These are phyloP conservation scores for Exserohilum rostratum DNA, from an alignment of 2,329 filamentous ascomycete species.

Conservation along the genomic window DNA sequence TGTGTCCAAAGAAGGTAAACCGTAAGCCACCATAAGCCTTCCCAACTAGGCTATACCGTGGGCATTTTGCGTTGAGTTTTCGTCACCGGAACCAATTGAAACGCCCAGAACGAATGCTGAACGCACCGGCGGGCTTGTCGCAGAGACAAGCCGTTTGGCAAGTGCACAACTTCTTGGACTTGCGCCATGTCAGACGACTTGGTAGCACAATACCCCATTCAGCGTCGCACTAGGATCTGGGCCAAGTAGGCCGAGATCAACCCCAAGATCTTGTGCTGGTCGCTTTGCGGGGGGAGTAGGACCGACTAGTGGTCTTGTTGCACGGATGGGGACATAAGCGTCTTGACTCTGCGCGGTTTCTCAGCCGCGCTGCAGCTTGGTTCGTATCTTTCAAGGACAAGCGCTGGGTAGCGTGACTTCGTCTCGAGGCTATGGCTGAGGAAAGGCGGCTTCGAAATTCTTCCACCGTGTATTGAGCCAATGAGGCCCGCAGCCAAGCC, in stretches of 20 bases:
- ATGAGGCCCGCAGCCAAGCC: slow-evolving; percentile 24
- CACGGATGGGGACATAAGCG: slow-evolving; percentile 10
- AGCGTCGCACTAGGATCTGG: slow-evolving; percentile 19
- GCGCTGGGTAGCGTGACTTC: slow-evolving; percentile 18
- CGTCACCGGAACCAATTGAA: slow-evolving; percentile 17
- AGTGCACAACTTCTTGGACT: slow-evolving; percentile 30
- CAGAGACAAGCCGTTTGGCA: slow-evolving; percentile 28
- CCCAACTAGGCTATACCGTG: not conserved
- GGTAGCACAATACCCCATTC: slow-evolving; percentile 9
- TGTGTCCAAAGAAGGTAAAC: slow-evolving; percentile 10
- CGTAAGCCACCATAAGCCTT: slow-evolving; percentile 16
- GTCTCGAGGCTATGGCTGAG: slow-evolving; percentile 24
- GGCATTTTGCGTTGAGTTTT: slow-evolving; percentile 7
- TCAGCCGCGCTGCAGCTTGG: slow-evolving; percentile 8
- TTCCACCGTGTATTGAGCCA: slow-evolving; percentile 11
- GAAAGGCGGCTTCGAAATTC: not conserved
- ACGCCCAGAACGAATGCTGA: slow-evolving; percentile 12
- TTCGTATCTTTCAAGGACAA: slow-evolving; percentile 2
- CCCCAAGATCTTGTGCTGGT: slow-evolving; percentile 24
- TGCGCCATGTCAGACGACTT: slow-evolving; percentile 15
- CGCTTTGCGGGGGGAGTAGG: slow-evolving; percentile 17
- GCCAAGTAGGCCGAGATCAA: slow-evolving; percentile 29
- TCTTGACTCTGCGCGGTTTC: slow-evolving; percentile 13
- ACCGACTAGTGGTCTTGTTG: slow-evolving; percentile 7
- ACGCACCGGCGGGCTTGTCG: slow-evolving; percentile 26